Evolutionary conservation across 805 yeast genomes (phyloP), one percentile per base, ranked within the genome.

Genomic region (Spathaspora gorwiae): DNA sequence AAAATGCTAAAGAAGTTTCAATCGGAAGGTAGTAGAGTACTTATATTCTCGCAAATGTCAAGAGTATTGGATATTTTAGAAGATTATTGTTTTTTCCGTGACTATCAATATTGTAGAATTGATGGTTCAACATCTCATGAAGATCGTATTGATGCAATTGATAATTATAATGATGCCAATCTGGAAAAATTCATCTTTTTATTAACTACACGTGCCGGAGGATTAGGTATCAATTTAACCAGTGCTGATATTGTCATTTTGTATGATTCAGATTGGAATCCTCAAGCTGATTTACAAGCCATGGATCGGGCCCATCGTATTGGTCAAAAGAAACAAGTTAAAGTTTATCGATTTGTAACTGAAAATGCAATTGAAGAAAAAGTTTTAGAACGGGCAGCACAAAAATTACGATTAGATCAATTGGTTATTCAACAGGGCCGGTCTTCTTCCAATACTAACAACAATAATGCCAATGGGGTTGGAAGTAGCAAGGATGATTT

Each of bases 271-370:
- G 98, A 90, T 68, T 90, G 98, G 98, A 90, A 90, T 60, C 98
- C 98, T 1, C 98, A 90, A 61, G 97, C 97, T 0, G 98, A 90
- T 72, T 73, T 90, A 56, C 98, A 90, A 68, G 97, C 97, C 1
- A 90, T 90, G 98, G 98, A 92, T 64, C 79, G 98, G 60, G 98
- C 97, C 1, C 98, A 90, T 61, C 81, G 98, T 72, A 90, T 90
- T 60, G 98, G 98, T 14, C 98, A 90, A 64, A 92, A 87, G 62
- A 92, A 92, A 60, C 99, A 92, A 68, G 99, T 92, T 7, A 78
- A 83, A 55, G 98, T 92, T 14, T 92, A 78, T 62, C 73, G 99
- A 53, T 88, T 92, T 67, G 95, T 92, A 26, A 92, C 97, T 2
- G 98, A 92, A 60, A 82, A 88, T 66, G 96, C 98, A 1, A 88